Evolutionary conservation across 139 green algal genomes (phyloP).

Genomic region (Pseudopediastrum boryanum): DNA sequence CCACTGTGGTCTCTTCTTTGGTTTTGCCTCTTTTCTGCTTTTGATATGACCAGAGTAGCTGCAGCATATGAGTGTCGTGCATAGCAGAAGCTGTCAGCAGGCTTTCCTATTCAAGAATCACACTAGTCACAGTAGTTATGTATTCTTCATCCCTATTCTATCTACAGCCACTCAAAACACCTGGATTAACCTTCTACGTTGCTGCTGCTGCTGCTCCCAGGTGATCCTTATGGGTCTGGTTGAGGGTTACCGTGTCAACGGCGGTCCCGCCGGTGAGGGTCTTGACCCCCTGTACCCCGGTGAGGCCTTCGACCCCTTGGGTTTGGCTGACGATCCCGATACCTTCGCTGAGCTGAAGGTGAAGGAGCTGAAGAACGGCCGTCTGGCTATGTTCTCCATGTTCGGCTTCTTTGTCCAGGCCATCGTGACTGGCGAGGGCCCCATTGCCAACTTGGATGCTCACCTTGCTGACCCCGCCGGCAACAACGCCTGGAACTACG

Average conservation of each 20-base stretch:
- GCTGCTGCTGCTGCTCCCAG: conserved; percentile 35
- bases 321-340: conserved; percentile 93
- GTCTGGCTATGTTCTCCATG: conserved; percentile 94
- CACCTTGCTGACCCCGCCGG: conserved; percentile 79
- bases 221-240: conserved; percentile 87
- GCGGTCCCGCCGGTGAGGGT: conserved; percentile 77
- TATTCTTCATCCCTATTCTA: too few species aligned
- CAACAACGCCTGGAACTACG: conserved; percentile 82
- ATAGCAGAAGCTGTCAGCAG: too few species aligned
- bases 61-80: too few species aligned
- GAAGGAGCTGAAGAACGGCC: conserved; percentile 98
- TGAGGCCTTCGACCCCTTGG: conserved; percentile 91
- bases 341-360: conserved; percentile 84
- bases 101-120: too few species aligned
- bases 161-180: too few species aligned
- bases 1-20: too few species aligned
- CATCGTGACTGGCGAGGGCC: conserved; percentile 63
- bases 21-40: too few species aligned
- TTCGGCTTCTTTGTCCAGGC: conserved; percentile 79
- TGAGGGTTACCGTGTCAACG: conserved; percentile 90
- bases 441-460: conserved; percentile 74
- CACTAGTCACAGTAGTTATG: too few species aligned
- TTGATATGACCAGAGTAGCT: too few species aligned
- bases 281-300: conserved; percentile 80
- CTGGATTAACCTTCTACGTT: neutral